Conservation (phyloP, 148 eudicot genomes). For the Gaultheria prostrata region DNA sequence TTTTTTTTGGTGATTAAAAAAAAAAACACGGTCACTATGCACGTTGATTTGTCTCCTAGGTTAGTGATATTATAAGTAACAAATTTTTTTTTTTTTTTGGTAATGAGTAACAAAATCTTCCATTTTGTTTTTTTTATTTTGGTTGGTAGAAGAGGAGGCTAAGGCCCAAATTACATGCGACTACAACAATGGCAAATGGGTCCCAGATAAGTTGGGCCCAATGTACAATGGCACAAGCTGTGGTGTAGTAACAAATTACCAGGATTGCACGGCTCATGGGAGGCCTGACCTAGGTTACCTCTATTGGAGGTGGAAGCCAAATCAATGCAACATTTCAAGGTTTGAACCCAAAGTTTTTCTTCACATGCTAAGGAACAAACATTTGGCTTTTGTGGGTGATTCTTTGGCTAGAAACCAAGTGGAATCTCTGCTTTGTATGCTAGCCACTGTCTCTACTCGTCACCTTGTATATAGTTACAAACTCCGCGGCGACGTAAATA, state of each 20-base stretch:
- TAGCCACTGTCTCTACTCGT: slow-evolving; percentile 54
- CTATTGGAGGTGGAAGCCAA: background rate
- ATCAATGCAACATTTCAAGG: slow-evolving; percentile 52
- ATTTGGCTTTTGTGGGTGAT: slow-evolving; percentile 92
- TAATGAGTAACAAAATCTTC: background rate
- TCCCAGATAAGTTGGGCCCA: slow-evolving; percentile 48
- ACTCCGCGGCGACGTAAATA: slow-evolving; percentile 32
- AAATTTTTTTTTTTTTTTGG: too few species aligned
- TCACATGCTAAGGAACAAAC: slow-evolving; percentile 46
- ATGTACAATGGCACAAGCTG: slow-evolving; percentile 74
- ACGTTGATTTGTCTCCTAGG: background rate
- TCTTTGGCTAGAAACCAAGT: slow-evolving; percentile 91
- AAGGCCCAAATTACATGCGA: slow-evolving; percentile 44
- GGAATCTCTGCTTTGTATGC: slow-evolving; percentile 77
- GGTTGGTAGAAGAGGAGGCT: slow-evolving; percentile 29
- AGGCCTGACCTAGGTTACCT: slow-evolving; percentile 70
- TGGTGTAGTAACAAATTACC: slow-evolving; percentile 68
- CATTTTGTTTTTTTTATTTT: slow-evolving; percentile 17
- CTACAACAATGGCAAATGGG: slow-evolving; percentile 75
- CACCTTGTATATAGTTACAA: slow-evolving; percentile 54
- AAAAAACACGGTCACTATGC: background rate
- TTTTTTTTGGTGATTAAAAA: too few species aligned
- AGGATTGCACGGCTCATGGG: slow-evolving; percentile 74
- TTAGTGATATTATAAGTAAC: background rate
- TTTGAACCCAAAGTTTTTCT: slow-evolving; percentile 71